Conservation (phyloP, 345 rosid genomes). For the Cardamine chenopodiifolia region DNA sequence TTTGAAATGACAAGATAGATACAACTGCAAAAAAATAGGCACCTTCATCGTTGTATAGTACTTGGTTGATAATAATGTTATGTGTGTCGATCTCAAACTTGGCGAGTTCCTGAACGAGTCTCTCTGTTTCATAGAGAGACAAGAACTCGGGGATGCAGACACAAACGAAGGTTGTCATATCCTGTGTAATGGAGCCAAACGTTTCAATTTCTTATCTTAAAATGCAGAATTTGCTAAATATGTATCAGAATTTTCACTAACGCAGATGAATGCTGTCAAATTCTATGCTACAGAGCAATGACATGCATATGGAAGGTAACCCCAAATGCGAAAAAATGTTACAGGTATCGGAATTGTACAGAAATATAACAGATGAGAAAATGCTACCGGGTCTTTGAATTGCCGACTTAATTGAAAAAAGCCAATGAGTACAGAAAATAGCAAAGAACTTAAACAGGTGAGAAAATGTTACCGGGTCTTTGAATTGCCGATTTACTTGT, state of each 20-base stretch:
- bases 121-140: conserved; percentile 96
- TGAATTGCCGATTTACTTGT: conserved; percentile 94
- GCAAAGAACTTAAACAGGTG: neutral
- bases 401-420: too few species aligned
- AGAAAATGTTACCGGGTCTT: conserved; percentile 73
- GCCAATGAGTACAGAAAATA: neutral
- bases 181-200: conserved; percentile 49
- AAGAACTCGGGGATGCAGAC: conserved; percentile 99
- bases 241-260: conserved; percentile 6
- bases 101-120: conserved; percentile 97
- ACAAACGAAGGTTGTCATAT: conserved; percentile 92
- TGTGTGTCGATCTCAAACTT: conserved; percentile 98
- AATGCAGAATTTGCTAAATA: conserved; percentile 9
- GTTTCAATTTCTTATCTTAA: conserved; percentile 11
- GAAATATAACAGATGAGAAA: neutral
- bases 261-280: conserved; percentile 1
- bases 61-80: conserved; percentile 96
- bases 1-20: conserved; percentile 17
- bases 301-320: conserved; percentile 8
- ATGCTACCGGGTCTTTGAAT: too few species aligned
- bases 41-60: conserved; percentile 91
- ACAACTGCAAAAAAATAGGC: neutral
- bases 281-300: too few species aligned
- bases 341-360: neutral
- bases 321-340: neutral